phyloP scores from a whole-genome alignment of 2,329 filamentous ascomycete genomes.

The Scedosporium aurantiacum region DNA sequence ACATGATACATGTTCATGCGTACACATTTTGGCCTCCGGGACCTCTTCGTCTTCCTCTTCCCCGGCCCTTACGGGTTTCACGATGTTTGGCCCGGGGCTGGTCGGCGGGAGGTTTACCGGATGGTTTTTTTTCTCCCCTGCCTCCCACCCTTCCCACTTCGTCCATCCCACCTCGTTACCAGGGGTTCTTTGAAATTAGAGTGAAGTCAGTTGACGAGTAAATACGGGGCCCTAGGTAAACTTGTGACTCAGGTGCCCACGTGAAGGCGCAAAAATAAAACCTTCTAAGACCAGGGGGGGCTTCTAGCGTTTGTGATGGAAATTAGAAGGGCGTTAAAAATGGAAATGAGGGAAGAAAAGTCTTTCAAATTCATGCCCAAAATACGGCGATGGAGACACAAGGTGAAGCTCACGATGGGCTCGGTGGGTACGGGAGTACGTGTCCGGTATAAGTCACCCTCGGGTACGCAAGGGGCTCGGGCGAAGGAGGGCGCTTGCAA shows the following conservation, averaged over 20 bases:
- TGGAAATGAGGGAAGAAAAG: not conserved
- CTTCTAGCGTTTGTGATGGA: not conserved
- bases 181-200: too few species aligned
- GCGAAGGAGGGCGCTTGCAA: not conserved
- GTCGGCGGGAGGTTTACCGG: not conserved
- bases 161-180: not conserved
- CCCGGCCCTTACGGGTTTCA: not conserved
- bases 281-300: not conserved
- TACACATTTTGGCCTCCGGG: not conserved
- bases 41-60: not conserved
- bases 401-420: not conserved
- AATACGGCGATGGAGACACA: not conserved
- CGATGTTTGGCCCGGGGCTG: constrained; percentile 1
- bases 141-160: not conserved
- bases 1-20: not conserved
- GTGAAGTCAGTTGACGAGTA: too few species aligned
- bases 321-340: not conserved
- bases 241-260: not conserved
- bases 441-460: not conserved
- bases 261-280: constrained; percentile 2
- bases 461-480: not conserved
- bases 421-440: not conserved
- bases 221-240: not conserved
- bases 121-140: not conserved
- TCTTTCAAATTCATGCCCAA: not conserved